phyloP scores from a whole-genome alignment of 495 filamentous ascomycete genomes.

The Jackrogersella minutella region DNA sequence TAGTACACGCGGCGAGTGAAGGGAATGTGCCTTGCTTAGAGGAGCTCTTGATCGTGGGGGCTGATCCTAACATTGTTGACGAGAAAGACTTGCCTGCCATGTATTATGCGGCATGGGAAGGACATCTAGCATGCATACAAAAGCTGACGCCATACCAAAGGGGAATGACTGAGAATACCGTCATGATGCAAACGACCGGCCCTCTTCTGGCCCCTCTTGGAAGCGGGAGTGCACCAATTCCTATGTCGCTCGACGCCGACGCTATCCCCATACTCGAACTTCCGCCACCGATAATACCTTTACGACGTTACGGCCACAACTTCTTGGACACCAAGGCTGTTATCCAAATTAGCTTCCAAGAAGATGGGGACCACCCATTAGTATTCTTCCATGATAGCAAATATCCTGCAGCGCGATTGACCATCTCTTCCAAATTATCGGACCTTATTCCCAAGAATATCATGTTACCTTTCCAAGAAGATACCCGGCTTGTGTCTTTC shows the following conservation, averaged over 20 bases:
- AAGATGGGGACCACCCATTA: slow-evolving; percentile 72
- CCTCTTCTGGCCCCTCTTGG: slow-evolving; percentile 48
- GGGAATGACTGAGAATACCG: slow-evolving; percentile 40
- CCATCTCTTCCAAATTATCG: slow-evolving; percentile 93
- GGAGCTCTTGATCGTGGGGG: slow-evolving; percentile 77
- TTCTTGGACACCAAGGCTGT: slow-evolving; percentile 98
- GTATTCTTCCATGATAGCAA: slow-evolving; percentile 94
- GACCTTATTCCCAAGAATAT: slow-evolving; percentile 96
- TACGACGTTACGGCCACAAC: slow-evolving; percentile 95
- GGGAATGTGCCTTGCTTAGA: slow-evolving; percentile 88
- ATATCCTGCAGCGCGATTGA: slow-evolving; percentile 92
- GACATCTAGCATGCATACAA: slow-evolving; percentile 92
- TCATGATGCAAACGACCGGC: slow-evolving; percentile 41
- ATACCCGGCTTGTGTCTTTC: slow-evolving; percentile 89
- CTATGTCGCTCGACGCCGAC: slow-evolving; percentile 79
- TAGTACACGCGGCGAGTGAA: slow-evolving; percentile 97
- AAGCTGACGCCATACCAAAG: slow-evolving; percentile 71
- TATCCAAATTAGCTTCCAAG: slow-evolving; percentile 86
- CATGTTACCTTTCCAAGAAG: slow-evolving; percentile 94
- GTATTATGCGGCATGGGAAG: slow-evolving; percentile 99
- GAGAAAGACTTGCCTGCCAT: slow-evolving; percentile 93
- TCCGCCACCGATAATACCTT: slow-evolving; percentile 93
- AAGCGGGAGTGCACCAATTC: slow-evolving; percentile 61
- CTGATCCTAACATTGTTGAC: slow-evolving; percentile 77
- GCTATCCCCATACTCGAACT: slow-evolving; percentile 91